These are phyloP conservation scores for Solanum ossicruentum DNA, from an alignment of 257 asterid genomes.

Conservation along the genomic window DNA sequence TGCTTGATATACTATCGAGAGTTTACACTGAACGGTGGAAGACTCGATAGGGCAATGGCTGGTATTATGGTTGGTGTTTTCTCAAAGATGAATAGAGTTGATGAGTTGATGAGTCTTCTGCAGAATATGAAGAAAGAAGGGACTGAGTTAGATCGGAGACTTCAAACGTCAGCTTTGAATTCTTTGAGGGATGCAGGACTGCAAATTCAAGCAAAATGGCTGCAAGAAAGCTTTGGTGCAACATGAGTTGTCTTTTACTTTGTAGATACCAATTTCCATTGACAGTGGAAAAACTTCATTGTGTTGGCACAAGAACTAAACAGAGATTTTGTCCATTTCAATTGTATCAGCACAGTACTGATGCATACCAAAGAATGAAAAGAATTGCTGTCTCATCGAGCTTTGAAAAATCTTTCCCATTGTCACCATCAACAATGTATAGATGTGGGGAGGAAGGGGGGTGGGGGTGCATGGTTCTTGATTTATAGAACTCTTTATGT, in stretches of 20 bases:
- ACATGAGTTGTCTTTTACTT: neutral
- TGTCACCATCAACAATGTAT: neutral
- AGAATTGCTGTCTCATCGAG: neutral
- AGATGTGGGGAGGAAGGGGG: neutral
- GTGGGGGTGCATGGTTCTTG: neutral
- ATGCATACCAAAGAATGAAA: neutral
- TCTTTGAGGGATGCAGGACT: slow-evolving; percentile 77
- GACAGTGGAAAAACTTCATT: neutral
- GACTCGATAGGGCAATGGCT: slow-evolving; percentile 65
- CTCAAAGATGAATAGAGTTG: slow-evolving; percentile 57
- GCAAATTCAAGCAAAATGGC: slow-evolving; percentile 39
- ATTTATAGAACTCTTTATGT: neutral
- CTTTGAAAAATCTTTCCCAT: neutral
- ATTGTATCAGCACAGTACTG: neutral
- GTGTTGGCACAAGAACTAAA: neutral
- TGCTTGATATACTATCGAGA: slow-evolving; percentile 45
- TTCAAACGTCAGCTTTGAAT: slow-evolving; percentile 61
- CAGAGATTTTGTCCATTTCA: neutral
- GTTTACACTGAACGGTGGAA: slow-evolving; percentile 52
- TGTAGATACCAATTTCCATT: neutral
- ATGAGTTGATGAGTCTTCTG: slow-evolving; percentile 64
- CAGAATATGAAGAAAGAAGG: slow-evolving; percentile 57
- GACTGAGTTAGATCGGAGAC: slow-evolving; percentile 43
- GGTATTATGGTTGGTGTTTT: slow-evolving; percentile 79
- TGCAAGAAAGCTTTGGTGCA: slow-evolving; percentile 31